These are phyloP conservation scores for Fusarium camptoceras DNA, from an alignment of 2,329 filamentous ascomycete species.

Conservation along the genomic window DNA sequence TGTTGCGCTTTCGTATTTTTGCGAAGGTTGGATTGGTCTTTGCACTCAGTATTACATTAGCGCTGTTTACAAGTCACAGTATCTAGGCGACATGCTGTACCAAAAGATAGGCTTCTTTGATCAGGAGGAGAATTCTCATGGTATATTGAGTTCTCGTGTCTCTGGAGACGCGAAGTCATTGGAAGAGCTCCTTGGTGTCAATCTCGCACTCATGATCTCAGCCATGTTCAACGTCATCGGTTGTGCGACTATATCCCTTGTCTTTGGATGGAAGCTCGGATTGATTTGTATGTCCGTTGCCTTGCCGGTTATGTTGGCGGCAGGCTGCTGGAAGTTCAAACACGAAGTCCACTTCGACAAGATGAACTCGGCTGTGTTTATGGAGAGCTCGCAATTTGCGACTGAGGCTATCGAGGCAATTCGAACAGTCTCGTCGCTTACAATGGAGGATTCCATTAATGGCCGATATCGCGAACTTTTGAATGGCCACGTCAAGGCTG, in stretches of 20 bases:
- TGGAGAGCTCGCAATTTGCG: conserved; percentile 71
- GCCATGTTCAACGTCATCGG: conserved; percentile 49
- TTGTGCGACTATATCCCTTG: conserved; percentile 47
- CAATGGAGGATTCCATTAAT: conserved; percentile 68
- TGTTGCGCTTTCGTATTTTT: conserved; percentile 47
- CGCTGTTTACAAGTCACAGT: conserved; percentile 45
- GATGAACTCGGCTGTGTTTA: conserved; percentile 68
- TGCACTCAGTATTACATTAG: conserved; percentile 32
- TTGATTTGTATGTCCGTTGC: conserved; percentile 53
- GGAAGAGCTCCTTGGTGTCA: conserved; percentile 50
- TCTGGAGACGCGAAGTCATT: conserved; percentile 49
- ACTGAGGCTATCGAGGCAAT: conserved; percentile 72
- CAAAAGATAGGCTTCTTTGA: conserved; percentile 50
- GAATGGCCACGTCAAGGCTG: conserved; percentile 49
- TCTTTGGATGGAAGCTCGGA: conserved; percentile 54
- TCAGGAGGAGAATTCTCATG: conserved; percentile 46
- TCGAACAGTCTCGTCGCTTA: conserved; percentile 70
- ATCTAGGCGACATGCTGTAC: conserved; percentile 47
- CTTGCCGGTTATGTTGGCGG: conserved; percentile 50
- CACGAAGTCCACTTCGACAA: conserved; percentile 67
- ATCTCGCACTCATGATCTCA: conserved; percentile 47
- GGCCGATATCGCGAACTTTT: conserved; percentile 53
- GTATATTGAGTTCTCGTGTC: conserved; percentile 44
- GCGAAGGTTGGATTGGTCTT: conserved; percentile 38
- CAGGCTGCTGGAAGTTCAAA: conserved; percentile 55